A percentile compares a stretch with the other conserved stretches of the same genome.
Conservation (phyloP, 257 asterid genomes). For the Jasminum sambac region DNA sequence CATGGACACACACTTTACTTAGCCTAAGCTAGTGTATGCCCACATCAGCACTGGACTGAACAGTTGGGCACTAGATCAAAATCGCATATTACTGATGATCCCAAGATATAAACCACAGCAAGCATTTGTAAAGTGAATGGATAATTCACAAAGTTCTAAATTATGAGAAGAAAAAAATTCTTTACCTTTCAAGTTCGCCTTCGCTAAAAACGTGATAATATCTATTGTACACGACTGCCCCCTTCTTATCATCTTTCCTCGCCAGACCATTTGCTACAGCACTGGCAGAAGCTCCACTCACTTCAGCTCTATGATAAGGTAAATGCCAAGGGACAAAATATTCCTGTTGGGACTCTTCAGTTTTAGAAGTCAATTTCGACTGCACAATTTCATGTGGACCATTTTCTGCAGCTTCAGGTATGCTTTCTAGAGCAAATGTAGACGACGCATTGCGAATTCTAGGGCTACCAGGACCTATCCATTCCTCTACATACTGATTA, state of each 20-base stretch:
- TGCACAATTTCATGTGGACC: slow-evolving; percentile 25
- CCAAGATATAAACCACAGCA: background rate
- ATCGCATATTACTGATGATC: background rate
- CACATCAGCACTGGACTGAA: too few species aligned
- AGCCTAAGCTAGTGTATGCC: too few species aligned
- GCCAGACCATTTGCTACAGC: slow-evolving; percentile 88
- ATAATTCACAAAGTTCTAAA: background rate
- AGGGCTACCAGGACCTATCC: slow-evolving; percentile 95
- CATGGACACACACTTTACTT: too few species aligned
- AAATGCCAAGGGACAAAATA: slow-evolving; percentile 98
- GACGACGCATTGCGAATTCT: slow-evolving; percentile 53
- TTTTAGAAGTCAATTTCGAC: slow-evolving; percentile 23
- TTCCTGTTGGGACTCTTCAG: slow-evolving; percentile 65
- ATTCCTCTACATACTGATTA: slow-evolving; percentile 66
- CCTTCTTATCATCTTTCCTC: slow-evolving; percentile 92
- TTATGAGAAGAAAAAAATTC: slow-evolving; percentile 10
- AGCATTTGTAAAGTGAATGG: background rate
- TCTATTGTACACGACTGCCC: slow-evolving; percentile 86
- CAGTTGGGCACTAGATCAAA: too few species aligned
- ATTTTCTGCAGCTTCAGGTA: slow-evolving; percentile 74
- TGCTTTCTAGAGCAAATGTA: slow-evolving; percentile 54
- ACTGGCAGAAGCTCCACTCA: slow-evolving; percentile 76
- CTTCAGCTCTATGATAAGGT: slow-evolving; percentile 96
- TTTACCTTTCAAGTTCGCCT: slow-evolving; percentile 97
- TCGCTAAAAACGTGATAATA: slow-evolving; percentile 96